Conservation (phyloP, 805 yeast genomes). For the Starmerella riodocensis region DNA sequence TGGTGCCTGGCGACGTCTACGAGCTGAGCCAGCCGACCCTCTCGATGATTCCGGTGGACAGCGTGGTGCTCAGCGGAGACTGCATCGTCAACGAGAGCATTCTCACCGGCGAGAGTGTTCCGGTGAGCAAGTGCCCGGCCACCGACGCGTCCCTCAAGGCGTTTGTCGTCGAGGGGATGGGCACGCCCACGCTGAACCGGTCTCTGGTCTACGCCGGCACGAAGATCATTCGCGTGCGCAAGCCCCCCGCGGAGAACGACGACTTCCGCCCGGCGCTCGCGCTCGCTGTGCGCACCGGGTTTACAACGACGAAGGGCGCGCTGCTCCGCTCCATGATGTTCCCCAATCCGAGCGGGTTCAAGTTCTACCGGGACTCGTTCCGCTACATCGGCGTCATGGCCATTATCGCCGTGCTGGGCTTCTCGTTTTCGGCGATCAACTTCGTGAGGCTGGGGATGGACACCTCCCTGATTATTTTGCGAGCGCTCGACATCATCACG, state of each 20-base stretch:
- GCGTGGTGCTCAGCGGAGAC: slow-evolving; percentile 76
- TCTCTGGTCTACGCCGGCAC: slow-evolving; percentile 74
- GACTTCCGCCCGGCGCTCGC: slow-evolving; percentile 69
- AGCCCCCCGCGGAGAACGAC: slow-evolving; percentile 38
- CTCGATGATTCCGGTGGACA: slow-evolving; percentile 71
- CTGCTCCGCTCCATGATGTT: slow-evolving; percentile 89
- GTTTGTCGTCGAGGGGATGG: slow-evolving; percentile 37
- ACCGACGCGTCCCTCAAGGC: slow-evolving; percentile 42
- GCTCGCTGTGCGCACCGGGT: slow-evolving; percentile 78
- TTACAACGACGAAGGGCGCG: slow-evolving; percentile 90
- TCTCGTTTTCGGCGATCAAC: slow-evolving; percentile 66
- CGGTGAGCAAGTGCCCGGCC: slow-evolving; percentile 72
- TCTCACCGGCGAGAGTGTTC: slow-evolving; percentile 97
- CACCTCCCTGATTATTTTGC: slow-evolving; percentile 53
- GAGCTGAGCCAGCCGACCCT: slow-evolving; percentile 83
- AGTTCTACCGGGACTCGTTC: slow-evolving; percentile 88
- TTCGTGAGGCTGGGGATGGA: slow-evolving; percentile 68
- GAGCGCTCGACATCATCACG: slow-evolving; percentile 89
- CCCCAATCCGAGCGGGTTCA: slow-evolving; percentile 88
- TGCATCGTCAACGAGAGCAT: slow-evolving; percentile 95
- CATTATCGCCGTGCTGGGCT: slow-evolving; percentile 69
- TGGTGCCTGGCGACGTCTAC: slow-evolving; percentile 92
- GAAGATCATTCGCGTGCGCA: slow-evolving; percentile 67
- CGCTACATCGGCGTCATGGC: slow-evolving; percentile 94
- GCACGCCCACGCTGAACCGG: slow-evolving; percentile 9